These are phyloP conservation scores for Aspergillus pseudotamarii DNA, from an alignment of 2,329 filamentous ascomycete species.

Conservation along the genomic window DNA sequence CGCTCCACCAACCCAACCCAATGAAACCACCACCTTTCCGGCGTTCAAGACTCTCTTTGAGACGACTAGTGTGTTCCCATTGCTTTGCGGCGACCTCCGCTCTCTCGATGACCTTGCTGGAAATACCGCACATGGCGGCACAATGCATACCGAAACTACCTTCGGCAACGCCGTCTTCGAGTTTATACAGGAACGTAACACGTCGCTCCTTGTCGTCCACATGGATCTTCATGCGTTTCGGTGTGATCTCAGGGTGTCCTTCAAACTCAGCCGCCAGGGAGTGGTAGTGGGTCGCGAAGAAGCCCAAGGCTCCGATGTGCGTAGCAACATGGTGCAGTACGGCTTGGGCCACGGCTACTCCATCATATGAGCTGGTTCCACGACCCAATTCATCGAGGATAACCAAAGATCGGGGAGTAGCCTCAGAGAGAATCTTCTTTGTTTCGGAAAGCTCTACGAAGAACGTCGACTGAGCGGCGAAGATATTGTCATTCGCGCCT, in stretches of 20 bases:
- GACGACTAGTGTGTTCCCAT: constrained; percentile 91
- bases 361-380: constrained; percentile 93
- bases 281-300: constrained; percentile 98
- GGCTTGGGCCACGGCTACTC: constrained; percentile 92
- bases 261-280: constrained; percentile 89
- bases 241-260: constrained; percentile 80
- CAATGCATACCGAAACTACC: constrained; percentile 99
- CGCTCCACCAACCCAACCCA: constrained; percentile 82
- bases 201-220: constrained; percentile 81
- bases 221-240: constrained; percentile 90
- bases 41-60: constrained; percentile 85
- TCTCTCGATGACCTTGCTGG: constrained; percentile 75
- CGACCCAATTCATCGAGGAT: constrained; percentile 96
- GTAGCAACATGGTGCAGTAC: constrained; percentile 95
- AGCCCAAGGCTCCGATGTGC: constrained; percentile 89
- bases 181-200: constrained; percentile 96
- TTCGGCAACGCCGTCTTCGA: constrained; percentile 91
- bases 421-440: constrained; percentile 95
- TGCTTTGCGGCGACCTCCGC: constrained; percentile 86
- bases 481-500: constrained; percentile 98
- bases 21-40: constrained; percentile 79
- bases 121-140: constrained; percentile 95
- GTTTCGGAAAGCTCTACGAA: constrained; percentile 97
- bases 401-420: constrained; percentile 88
- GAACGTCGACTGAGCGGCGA: constrained; percentile 95